Percentiles rank a stretch among this genome's conserved stretches.
These are phyloP conservation scores for Aspergillus novoparasiticus DNA, from an alignment of 2,329 filamentous ascomycete genomes.

Conservation along the genomic window DNA sequence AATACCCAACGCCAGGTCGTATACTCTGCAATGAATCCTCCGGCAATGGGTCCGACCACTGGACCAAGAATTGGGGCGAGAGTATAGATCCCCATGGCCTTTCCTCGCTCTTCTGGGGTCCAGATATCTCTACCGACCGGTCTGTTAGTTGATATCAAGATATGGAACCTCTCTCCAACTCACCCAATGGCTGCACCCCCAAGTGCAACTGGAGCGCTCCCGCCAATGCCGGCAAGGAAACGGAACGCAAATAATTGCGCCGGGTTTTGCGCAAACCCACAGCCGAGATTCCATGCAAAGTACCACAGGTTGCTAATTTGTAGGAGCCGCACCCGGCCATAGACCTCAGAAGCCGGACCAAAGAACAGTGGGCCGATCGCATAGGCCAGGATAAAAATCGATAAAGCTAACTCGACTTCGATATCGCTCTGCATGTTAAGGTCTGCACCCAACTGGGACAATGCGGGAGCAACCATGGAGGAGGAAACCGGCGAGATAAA, in stretches of 20 bases:
- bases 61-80: conserved; percentile 66
- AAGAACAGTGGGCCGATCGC: conserved; percentile 28
- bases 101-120: conserved; percentile 62
- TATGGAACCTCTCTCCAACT: conserved; percentile 14
- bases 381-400: conserved; percentile 59
- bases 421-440: conserved; percentile 53
- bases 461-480: conserved; percentile 58
- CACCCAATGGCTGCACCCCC: conserved; percentile 48
- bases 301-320: conserved; percentile 20
- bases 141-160: neutral
- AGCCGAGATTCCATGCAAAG: conserved; percentile 18
- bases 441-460: conserved; percentile 54
- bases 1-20: conserved; percentile 68
- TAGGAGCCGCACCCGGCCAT: conserved; percentile 15
- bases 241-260: conserved; percentile 50
- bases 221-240: conserved; percentile 62
- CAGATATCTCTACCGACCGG: conserved; percentile 56
- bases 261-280: conserved; percentile 43
- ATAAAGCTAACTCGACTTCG: conserved; percentile 51
- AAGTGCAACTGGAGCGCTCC: conserved; percentile 42
- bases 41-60: conserved; percentile 65
- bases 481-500: conserved; percentile 65
- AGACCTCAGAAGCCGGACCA: conserved; percentile 20
- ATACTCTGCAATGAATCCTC: conserved; percentile 64
- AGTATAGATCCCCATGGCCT: conserved; percentile 63